Base-by-base conservation (phyloP, 257 asterid species). In the Scutellaria galericulata region DNA sequence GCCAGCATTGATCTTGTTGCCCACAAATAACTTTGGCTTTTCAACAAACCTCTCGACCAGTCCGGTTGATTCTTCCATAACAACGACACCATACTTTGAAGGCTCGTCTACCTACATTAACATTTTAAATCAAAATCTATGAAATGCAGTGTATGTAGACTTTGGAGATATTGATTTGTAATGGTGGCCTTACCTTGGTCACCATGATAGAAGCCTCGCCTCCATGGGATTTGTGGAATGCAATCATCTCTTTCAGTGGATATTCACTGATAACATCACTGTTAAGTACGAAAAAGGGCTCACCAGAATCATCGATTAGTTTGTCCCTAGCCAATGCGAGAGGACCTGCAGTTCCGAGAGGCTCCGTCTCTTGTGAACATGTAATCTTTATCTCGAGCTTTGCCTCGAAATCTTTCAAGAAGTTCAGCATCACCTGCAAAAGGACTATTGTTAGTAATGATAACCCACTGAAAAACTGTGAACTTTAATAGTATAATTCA, bases 271-370 rank as follows among this genome's bases (percentile, higher is more conserved):
- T 92, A 55, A 92, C 98, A 78, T 92, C 98, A 82, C 96, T 88
- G 82, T 92, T 92, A 56, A 92, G 97, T 75, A 92, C 96, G 35
- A 92, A 92, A 76, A 92, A 92, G 9, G 97, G 96, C 67, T 88
- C 92, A 59, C 96, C 93, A 13, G 96, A 89, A 62, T 80, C 81
- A 76, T 88, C 96, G 4, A 86, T 53, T 66, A 91, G 84, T 81
- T 91, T 89, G 77, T 91, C 90, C 87, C 93, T 81, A 71, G 97
- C 96, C 83, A 92, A 84, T 73, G 96, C 97, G 74, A 92, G 92
- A 69, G 97, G 97, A 54, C 97, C 97, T 11, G 97, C 97, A 66
- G 97, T 89, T 54, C 98, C 96, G 44, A 90, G 96, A 39, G 98
- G 96, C 71, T 92, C 98, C 12, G 92, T 92, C 83, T 92, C 98